phyloP scores from a whole-genome alignment of 306 rosid genomes.

The Psophocarpus tetragonolobus region DNA sequence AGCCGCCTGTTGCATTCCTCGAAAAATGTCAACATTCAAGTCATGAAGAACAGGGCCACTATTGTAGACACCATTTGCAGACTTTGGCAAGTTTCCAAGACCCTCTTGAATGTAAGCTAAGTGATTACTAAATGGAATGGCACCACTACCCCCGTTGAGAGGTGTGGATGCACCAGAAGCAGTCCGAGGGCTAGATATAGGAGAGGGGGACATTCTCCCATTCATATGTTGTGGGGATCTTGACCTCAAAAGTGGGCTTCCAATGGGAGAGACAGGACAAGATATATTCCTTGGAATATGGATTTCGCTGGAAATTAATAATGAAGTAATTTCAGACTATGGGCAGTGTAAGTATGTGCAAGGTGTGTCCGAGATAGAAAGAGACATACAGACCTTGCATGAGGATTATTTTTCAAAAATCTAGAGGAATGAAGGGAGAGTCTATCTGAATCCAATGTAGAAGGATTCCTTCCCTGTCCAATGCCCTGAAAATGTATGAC shows the following conservation, averaged over 20 bases:
- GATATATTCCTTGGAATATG: constrained; percentile 76
- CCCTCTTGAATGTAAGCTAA: constrained; percentile 66
- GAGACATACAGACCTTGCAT: constrained; percentile 55
- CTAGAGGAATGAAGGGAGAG: constrained; percentile 82
- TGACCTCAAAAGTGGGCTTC: constrained; percentile 89
- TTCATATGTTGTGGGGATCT: constrained; percentile 78
- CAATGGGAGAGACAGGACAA: constrained; percentile 92
- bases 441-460: constrained; percentile 70
- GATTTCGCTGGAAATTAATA: constrained; percentile 62
- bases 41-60: constrained; percentile 56
- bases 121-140: constrained; percentile 68
- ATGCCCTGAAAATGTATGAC: constrained; percentile 57
- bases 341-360: background rate
- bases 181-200: constrained; percentile 88
- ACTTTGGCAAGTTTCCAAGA: constrained; percentile 61
- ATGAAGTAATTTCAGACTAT: constrained; percentile 33
- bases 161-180: constrained; percentile 89
- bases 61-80: constrained; percentile 48
- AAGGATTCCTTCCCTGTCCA: constrained; percentile 60
- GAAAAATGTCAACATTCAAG: constrained; percentile 68
- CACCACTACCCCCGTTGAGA: constrained; percentile 66
- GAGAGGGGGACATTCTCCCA: constrained; percentile 93
- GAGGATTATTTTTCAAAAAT: constrained; percentile 57
- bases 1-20: constrained; percentile 67
- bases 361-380: background rate